A percentile compares a stretch with the other conserved stretches of the same genome.
Evolutionary conservation across 202 grass and related monocot species (phyloP).

Genomic region (Hordeum pubiflorum): DNA sequence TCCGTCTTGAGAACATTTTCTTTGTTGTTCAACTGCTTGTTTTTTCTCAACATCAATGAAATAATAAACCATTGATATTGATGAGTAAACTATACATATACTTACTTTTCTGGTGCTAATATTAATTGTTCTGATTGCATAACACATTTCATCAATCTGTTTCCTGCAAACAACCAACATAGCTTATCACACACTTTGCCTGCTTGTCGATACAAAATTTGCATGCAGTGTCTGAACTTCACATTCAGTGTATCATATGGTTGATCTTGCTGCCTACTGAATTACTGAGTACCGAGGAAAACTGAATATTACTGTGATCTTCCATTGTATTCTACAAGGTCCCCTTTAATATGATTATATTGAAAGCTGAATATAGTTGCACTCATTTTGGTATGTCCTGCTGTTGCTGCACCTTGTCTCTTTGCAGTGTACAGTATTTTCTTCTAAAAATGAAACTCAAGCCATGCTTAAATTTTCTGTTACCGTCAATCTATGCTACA

Average conservation of each 20-base stretch:
- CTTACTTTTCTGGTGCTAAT: background rate
- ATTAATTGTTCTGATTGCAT: slow-evolving; percentile 15
- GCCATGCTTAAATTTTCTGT: background rate
- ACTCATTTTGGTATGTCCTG: background rate
- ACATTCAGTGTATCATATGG: slow-evolving; percentile 1
- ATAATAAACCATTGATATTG: background rate
- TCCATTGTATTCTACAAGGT: background rate
- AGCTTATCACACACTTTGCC: background rate
- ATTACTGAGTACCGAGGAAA: background rate
- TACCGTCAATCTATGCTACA: background rate
- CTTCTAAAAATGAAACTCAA: slow-evolving; percentile 7
- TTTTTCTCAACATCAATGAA: background rate
- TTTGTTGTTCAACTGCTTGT: background rate
- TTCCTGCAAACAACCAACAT: background rate
- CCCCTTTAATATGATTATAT: background rate
- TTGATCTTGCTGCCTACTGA: background rate
- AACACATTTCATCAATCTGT: background rate
- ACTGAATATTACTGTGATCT: background rate
- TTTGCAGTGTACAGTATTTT: background rate
- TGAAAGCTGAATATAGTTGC: slow-evolving; percentile 10
- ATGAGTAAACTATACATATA: background rate
- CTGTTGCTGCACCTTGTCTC: background rate
- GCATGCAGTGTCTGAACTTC: background rate
- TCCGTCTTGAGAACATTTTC: background rate
- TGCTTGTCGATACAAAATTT: slow-evolving; percentile 6